Conservation (phyloP, 2,329 filamentous ascomycete species). For the Ophiostoma sp. region DNA sequence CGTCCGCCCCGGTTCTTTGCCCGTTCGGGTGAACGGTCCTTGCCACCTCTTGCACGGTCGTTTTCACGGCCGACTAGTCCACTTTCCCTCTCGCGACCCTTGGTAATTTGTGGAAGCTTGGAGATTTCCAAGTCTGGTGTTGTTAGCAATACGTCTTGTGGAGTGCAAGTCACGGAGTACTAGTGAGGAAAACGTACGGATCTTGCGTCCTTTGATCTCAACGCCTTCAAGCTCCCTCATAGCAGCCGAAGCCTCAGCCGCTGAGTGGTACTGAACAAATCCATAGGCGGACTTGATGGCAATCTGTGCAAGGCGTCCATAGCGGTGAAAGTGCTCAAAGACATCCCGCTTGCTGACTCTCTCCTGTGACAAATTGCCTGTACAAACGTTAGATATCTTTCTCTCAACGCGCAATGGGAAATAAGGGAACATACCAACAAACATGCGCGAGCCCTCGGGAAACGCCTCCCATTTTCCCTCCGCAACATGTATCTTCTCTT, state of each 20-base stretch:
- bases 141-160: not conserved
- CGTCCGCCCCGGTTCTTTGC: constrained; percentile 1
- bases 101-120: constrained; percentile 76
- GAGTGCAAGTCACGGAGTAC: not conserved
- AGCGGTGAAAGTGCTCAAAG: constrained; percentile 84
- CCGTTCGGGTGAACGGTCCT: constrained; percentile 39
- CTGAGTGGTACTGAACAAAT: constrained; percentile 88
- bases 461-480: constrained; percentile 78
- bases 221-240: constrained; percentile 77
- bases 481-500: constrained; percentile 73
- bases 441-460: constrained; percentile 72
- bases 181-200: constrained; percentile 65
- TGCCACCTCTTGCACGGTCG: not conserved
- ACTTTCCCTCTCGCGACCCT: constrained; percentile 28
- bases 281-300: constrained; percentile 96
- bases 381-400: constrained; percentile 41
- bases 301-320: constrained; percentile 87
- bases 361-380: constrained; percentile 90
- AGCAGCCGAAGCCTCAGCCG: constrained; percentile 71
- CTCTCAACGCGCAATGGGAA: constrained; percentile 23
- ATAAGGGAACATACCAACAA: constrained; percentile 65
- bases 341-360: constrained; percentile 91
- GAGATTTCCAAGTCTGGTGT: constrained; percentile 82
- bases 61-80: constrained; percentile 35
- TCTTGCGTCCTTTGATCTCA: constrained; percentile 83